Evolutionary conservation across 2,329 filamentous ascomycete genomes (phyloP), one percentile per base, ranked within the genome.

Genomic region (Fusarium napiforme): DNA sequence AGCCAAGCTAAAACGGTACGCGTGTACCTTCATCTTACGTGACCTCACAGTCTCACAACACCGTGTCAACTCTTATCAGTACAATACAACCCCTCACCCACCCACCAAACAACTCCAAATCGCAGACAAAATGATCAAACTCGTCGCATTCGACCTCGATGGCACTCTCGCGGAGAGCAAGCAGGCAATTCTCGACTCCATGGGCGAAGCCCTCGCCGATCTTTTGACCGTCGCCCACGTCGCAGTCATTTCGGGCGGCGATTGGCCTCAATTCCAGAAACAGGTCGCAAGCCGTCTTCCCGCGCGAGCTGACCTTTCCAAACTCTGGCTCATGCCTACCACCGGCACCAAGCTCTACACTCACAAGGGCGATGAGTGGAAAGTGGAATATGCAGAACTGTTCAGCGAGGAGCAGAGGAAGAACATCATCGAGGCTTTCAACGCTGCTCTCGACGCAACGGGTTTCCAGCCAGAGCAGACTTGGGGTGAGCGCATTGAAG

Each of bases 121-220:
- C 23, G n/a, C 16, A 15, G 30, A 2, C 9, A 45, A 32, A 30
- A 67, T 67, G 64, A 60, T 67, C 36, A 60, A 67, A 37, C 64
- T 67, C 3, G 64, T 67, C 36, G 64, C 64, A 36, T 67, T 67
- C 34, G 64, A 67, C 36, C 62, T 67, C 18, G 64, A 67, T 37
- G 64, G 64, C 40, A 67, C 64, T n/a, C 64, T 67, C 40, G 64
- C 64, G 4, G 64, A 67, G 52, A 67, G 64, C 14, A 67, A 67
- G 28, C 64, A 67, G 23, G 62, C 64, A 19, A 56, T 67, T 23
- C 64, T 67, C 15, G 64, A 67, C 21, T 67, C 64, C 16, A 67
- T 67, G 64, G 46, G 52, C 23, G 62, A 67, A 7, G 64, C 64
- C 30, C 52, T 67, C 1, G 62, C 62, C 16, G 64, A 67, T 60